Evolutionary conservation across 176 grass and related monocot genomes (phyloP).

Genomic region (Phyllostachys edulis): DNA sequence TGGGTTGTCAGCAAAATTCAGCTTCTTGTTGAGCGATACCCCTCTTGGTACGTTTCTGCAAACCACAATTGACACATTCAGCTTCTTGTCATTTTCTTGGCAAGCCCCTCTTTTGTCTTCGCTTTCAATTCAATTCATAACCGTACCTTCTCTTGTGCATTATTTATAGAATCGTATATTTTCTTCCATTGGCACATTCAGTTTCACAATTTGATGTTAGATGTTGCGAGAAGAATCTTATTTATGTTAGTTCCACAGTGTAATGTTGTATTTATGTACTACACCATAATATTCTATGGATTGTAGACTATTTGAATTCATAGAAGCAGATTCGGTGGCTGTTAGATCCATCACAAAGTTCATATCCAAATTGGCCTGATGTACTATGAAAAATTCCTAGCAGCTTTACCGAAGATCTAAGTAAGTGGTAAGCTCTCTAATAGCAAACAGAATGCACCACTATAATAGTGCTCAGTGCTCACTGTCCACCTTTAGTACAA

Average conservation of each 20-base stretch:
- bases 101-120: conserved; percentile 10
- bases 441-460: not conserved
- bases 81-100: conserved; percentile 10
- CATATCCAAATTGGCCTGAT: not conserved
- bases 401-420: not conserved
- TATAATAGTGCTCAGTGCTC: not conserved
- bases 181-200: not conserved
- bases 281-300: not conserved
- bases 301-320: not conserved
- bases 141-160: not conserved
- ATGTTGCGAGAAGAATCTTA: not conserved
- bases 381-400: not conserved
- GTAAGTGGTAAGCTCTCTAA: not conserved
- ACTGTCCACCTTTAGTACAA: not conserved
- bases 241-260: not conserved
- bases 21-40: conserved; percentile 85
- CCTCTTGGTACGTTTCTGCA: conserved; percentile 68
- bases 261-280: not conserved
- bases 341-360: not conserved
- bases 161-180: not conserved
- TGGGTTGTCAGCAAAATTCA: conserved; percentile 99
- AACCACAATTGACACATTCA: not conserved
- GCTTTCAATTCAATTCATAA: conserved; percentile 11
- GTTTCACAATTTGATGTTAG: not conserved
- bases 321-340: not conserved